Evolutionary conservation across 805 yeast genomes (phyloP).

Genomic region (Brettanomyces custersianus): DNA sequence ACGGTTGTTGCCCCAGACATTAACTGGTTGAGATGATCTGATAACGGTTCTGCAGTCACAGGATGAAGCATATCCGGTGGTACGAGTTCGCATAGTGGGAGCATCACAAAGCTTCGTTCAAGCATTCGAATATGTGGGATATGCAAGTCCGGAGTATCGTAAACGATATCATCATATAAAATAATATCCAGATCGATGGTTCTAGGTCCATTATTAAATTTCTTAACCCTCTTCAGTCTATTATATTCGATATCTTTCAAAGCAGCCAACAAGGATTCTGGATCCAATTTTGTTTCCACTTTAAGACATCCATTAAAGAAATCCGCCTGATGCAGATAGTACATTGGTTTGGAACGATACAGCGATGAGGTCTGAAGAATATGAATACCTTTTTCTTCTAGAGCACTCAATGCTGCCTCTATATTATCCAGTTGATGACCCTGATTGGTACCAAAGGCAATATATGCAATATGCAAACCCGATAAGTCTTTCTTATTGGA

Average conservation of each 20-base stretch:
- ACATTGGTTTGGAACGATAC: constrained; percentile 91
- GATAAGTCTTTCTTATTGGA: constrained; percentile 15
- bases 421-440: constrained; percentile 69
- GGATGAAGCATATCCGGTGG: constrained; percentile 68
- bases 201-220: constrained; percentile 87
- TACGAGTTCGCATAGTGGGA: constrained; percentile 78
- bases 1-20: constrained; percentile 9
- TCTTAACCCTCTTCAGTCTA: constrained; percentile 60
- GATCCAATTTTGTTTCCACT: constrained; percentile 50
- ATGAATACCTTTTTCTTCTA: constrained; percentile 27
- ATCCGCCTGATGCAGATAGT: constrained; percentile 65
- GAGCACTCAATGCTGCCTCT: constrained; percentile 35
- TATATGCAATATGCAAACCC: constrained; percentile 43
- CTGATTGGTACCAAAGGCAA: constrained; percentile 86
- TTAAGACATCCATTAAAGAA: constrained; percentile 80
- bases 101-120: constrained; percentile 82
- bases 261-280: constrained; percentile 50
- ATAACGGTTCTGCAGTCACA: constrained; percentile 74
- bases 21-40: constrained; percentile 50
- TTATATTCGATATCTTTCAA: constrained; percentile 75
- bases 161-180: constrained; percentile 50
- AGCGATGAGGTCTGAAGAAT: constrained; percentile 64
- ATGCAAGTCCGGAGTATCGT: constrained; percentile 50
- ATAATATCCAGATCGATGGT: constrained; percentile 83
- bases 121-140: constrained; percentile 86